phyloP scores from a whole-genome alignment of 1,139 yeast genomes.

The Scheffersomyces stambukii region DNA sequence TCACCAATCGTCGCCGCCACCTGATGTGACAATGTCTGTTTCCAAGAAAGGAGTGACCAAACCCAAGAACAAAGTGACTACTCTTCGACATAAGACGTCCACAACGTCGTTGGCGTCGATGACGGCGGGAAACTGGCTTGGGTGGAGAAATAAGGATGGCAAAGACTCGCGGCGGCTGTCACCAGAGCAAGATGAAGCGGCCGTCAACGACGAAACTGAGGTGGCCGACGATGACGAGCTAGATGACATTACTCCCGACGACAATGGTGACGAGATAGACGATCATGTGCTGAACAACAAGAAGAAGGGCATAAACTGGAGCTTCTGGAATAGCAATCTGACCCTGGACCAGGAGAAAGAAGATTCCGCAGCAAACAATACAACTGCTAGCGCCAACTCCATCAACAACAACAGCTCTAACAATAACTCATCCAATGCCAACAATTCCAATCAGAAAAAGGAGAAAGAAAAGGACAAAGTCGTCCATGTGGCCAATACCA shows the following conservation, averaged over 20 bases:
- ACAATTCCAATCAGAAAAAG: slow-evolving; percentile 4
- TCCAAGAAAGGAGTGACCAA: too few species aligned
- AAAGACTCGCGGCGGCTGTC: too few species aligned
- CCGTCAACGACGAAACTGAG: slow-evolving; percentile 4
- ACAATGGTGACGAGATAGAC: slow-evolving; percentile 30
- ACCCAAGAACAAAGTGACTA: too few species aligned
- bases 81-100: slow-evolving; percentile 15
- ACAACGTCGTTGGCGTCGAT: slow-evolving; percentile 18
- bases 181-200: background rate
- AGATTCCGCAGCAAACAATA: slow-evolving; percentile 1
- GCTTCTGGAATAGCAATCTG: slow-evolving; percentile 33
- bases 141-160: slow-evolving; percentile 12
- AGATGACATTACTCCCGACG: slow-evolving; percentile 24
- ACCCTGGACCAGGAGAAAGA: slow-evolving; percentile 6
- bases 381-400: slow-evolving; percentile 3
- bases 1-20: too few species aligned
- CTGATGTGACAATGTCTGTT: too few species aligned
- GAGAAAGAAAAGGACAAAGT: slow-evolving; percentile 8
- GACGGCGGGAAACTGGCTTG: slow-evolving; percentile 19
- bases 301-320: slow-evolving; percentile 30
- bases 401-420: slow-evolving; percentile 3
- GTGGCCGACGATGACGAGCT: slow-evolving; percentile 6
- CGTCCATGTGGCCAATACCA: slow-evolving; percentile 24
- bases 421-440: background rate
- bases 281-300: slow-evolving; percentile 29